Percentiles rank a stretch among this genome's conserved stretches.
These are phyloP conservation scores for Saccharomycopsis sp. DNA, from an alignment of 805 yeast genomes.

Conservation along the genomic window DNA sequence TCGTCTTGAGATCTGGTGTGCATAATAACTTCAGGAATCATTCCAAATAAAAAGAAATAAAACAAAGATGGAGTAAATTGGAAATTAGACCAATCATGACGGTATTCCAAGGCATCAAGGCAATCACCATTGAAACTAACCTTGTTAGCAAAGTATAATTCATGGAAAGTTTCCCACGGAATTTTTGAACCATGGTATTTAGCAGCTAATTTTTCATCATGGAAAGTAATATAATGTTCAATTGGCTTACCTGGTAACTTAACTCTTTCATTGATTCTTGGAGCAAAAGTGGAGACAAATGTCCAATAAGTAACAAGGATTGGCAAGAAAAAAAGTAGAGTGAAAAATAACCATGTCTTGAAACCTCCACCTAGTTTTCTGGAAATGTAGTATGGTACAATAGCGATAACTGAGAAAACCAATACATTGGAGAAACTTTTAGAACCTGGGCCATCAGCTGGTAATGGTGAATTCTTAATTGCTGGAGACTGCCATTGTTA, in stretches of 20 bases:
- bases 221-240: slow-evolving; percentile 75
- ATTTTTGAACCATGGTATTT: slow-evolving; percentile 75
- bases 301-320: slow-evolving; percentile 82
- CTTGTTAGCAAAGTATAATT: slow-evolving; percentile 74
- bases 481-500: slow-evolving; percentile 45
- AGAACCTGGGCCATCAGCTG: slow-evolving; percentile 89
- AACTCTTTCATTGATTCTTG: slow-evolving; percentile 74
- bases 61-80: slow-evolving; percentile 69
- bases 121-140: slow-evolving; percentile 85
- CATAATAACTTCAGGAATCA: slow-evolving; percentile 89
- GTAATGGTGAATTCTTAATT: slow-evolving; percentile 78
- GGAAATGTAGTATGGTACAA: slow-evolving; percentile 57
- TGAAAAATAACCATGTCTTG: slow-evolving; percentile 58
- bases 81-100: slow-evolving; percentile 89
- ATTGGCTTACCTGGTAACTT: slow-evolving; percentile 71
- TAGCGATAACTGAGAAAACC: slow-evolving; percentile 41
- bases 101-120: slow-evolving; percentile 73
- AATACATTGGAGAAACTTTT: slow-evolving; percentile 62
- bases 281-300: slow-evolving; percentile 64
- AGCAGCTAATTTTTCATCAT: slow-evolving; percentile 57
- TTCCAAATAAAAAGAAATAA: slow-evolving; percentile 74
- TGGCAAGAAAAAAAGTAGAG: slow-evolving; percentile 53
- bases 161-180: slow-evolving; percentile 90
- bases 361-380: slow-evolving; percentile 64
- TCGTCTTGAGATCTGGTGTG: slow-evolving; percentile 93